These are phyloP conservation scores for Fusarium scirpi DNA, from an alignment of 2,329 filamentous ascomycete species.

Conservation along the genomic window DNA sequence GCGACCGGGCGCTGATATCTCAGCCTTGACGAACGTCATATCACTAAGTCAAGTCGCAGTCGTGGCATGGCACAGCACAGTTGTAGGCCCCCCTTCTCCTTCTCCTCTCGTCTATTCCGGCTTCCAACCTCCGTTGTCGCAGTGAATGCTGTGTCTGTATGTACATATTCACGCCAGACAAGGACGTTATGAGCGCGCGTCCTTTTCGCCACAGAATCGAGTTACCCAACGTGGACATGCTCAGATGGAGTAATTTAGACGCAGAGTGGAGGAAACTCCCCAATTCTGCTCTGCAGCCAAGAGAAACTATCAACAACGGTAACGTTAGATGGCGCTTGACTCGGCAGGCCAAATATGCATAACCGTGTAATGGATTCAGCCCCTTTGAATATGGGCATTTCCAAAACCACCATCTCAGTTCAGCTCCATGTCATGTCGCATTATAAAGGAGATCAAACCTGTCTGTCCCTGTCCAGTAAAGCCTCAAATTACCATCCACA, in stretches of 20 bases:
- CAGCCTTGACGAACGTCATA: conserved; percentile 34
- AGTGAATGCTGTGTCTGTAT: not conserved
- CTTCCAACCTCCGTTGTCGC: conserved; percentile 16
- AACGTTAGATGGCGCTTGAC: conserved; percentile 9
- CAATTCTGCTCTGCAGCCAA: conserved; percentile 1
- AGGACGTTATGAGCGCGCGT: conserved; percentile 7
- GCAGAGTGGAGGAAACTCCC: conserved; percentile 17
- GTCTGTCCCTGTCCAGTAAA: not conserved
- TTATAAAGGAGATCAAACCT: not conserved
- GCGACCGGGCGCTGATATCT: conserved; percentile 26
- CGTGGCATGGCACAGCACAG: conserved; percentile 27
- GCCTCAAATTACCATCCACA: not conserved
- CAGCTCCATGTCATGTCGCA: not conserved
- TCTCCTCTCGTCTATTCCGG: conserved; percentile 19
- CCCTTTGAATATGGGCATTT: not conserved
- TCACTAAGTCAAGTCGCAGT: conserved; percentile 25
- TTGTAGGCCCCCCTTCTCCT: conserved; percentile 1
- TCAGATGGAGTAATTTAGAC: conserved; percentile 21
- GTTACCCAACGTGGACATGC: conserved; percentile 19
- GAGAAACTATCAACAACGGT: conserved; percentile 5
- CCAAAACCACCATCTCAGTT: conserved; percentile 3
- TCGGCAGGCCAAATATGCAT: conserved; percentile 11
- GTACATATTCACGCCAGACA: conserved; percentile 3
- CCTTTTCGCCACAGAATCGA: conserved; percentile 31
- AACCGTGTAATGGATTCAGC: not conserved